A percentile compares a stretch with the other conserved stretches of the same genome.
These are phyloP conservation scores for Hypoxylon sp. DNA, from an alignment of 2,329 filamentous ascomycete species.

Conservation along the genomic window DNA sequence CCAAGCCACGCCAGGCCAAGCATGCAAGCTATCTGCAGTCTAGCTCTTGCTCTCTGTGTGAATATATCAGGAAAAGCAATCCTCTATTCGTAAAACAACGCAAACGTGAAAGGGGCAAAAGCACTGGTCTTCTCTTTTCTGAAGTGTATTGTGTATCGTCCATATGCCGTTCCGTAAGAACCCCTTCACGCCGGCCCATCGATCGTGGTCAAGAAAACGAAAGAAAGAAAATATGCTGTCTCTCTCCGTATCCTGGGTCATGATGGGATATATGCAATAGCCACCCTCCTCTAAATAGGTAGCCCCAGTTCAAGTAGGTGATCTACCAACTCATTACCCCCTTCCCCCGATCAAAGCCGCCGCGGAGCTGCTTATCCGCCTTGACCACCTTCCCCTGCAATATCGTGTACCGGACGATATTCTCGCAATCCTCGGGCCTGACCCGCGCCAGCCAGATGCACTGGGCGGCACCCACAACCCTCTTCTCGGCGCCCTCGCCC, in stretches of 20 bases:
- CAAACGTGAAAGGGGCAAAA: neutral
- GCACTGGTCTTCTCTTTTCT: conserved; percentile 5
- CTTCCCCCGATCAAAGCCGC: conserved; percentile 87
- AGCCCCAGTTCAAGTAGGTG: neutral
- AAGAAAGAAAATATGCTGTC: neutral
- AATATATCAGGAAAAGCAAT: neutral
- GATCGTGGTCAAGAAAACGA: neutral
- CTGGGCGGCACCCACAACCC: conserved; percentile 73
- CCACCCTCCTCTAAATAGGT: neutral
- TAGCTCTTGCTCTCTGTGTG: neutral
- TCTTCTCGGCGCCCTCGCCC: conserved; percentile 49
- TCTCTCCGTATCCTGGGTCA: neutral
- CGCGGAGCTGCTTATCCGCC: conserved; percentile 84
- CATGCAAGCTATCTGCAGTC: neutral
- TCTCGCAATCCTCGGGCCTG: conserved; percentile 90
- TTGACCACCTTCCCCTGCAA: conserved; percentile 95
- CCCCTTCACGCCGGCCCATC: conserved; percentile 11
- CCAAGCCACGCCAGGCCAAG: neutral
- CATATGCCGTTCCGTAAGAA: conserved; percentile 8
- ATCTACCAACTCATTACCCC: conserved; percentile 87
- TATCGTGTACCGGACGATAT: conserved; percentile 88
- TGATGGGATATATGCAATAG: conserved; percentile 3
- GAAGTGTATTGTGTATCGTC: neutral
- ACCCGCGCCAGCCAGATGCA: conserved; percentile 94
- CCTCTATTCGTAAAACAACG: conserved; percentile 11